Conservation (phyloP, 2,329 filamentous ascomycete species). For the Penicillium sp. region DNA sequence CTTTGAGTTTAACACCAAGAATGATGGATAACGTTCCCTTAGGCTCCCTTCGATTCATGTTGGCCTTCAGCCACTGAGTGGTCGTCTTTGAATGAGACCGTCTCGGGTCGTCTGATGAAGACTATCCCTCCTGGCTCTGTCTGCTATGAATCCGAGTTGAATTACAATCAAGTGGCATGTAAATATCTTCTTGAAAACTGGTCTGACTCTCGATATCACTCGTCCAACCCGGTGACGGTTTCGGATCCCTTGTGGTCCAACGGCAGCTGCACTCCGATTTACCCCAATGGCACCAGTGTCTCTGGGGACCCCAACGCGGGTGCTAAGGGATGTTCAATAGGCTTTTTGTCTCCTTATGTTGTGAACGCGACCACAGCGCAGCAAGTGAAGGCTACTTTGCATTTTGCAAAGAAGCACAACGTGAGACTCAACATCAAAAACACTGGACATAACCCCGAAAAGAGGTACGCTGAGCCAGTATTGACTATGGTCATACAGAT, state of each 20-base stretch:
- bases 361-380: conserved; percentile 12
- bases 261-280: not conserved
- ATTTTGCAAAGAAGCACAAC: conserved; percentile 16
- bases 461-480: not conserved
- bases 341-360: conserved; percentile 10
- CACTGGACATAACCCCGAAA: conserved; percentile 38
- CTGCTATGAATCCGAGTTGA: conserved; percentile 3
- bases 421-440: conserved; percentile 41
- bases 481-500: not conserved
- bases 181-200: not conserved
- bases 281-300: not conserved
- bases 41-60: conserved; percentile 3
- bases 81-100: conserved; percentile 10
- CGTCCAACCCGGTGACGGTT: not conserved
- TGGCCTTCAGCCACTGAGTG: conserved; percentile 7
- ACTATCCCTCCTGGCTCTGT: conserved; percentile 11
- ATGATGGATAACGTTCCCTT: too few relatives aligned
- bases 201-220: not conserved
- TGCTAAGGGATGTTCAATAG: not conserved
- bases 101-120: conserved; percentile 6
- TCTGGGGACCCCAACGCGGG: not conserved
- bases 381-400: conserved; percentile 4
- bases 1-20: too few relatives aligned
- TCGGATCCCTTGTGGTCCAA: conserved; percentile 2
- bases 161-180: not conserved